Percentiles rank a stretch among this genome's conserved stretches.
phyloP scores from a whole-genome alignment of 192 early-diverging fungal genomes.

The Glomus cerebriforme region DNA sequence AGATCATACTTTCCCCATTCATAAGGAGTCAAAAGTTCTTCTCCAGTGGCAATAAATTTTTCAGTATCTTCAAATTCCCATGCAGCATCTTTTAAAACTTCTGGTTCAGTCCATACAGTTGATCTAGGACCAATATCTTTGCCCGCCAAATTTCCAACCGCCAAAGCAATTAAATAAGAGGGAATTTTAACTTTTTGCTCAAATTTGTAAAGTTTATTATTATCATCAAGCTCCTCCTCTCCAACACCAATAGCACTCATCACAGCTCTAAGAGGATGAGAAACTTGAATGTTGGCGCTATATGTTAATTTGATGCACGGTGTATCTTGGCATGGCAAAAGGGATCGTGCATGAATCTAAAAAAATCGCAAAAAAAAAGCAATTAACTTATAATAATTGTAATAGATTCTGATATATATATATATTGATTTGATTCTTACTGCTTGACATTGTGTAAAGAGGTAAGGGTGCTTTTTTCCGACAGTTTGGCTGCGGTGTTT shows the following conservation, averaged over 20 bases:
- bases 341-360: conserved; percentile 86
- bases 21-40: conserved; percentile 84
- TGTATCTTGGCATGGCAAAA: conserved; percentile 90
- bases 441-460: conserved; percentile 96
- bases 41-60: conserved; percentile 65
- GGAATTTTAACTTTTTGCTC: conserved; percentile 89
- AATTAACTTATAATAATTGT: background rate
- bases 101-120: conserved; percentile 97
- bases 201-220: conserved; percentile 71
- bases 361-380: no score
- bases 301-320: conserved; percentile 89
- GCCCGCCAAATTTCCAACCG: conserved; percentile 85
- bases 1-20: conserved; percentile 97
- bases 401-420: background rate
- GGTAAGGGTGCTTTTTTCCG: conserved; percentile 90
- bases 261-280: conserved; percentile 81
- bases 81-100: conserved; percentile 82
- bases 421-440: conserved; percentile 33
- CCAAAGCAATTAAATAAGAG: conserved; percentile 93
- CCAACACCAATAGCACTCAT: conserved; percentile 86
- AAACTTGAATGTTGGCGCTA: conserved; percentile 68
- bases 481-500: conserved; percentile 74
- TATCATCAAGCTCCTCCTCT: conserved; percentile 55
- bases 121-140: conserved; percentile 86
- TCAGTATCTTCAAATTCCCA: conserved; percentile 91